Conservation (phyloP, 1,139 yeast species). For the Pichia cactophila region DNA sequence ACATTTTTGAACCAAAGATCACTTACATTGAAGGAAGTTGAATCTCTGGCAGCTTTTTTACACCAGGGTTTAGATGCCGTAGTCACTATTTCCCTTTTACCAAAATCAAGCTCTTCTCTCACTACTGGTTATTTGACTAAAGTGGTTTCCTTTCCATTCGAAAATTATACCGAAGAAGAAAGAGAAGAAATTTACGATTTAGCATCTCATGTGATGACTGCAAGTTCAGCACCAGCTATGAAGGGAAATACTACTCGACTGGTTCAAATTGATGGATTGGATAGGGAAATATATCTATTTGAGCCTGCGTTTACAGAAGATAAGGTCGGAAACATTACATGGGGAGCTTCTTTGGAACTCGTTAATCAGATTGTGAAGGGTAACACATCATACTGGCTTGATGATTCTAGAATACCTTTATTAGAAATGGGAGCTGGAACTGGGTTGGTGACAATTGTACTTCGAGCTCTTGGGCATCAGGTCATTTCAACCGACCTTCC, state of each 20-base stretch:
- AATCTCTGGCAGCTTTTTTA: conserved; percentile 1
- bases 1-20: conserved; percentile 1
- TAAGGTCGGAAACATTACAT: conserved; percentile 83
- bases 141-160: conserved; percentile 49
- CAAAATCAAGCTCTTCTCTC: conserved; percentile 19
- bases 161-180: conserved; percentile 37
- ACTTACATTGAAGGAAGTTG: neutral
- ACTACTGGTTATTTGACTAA: conserved; percentile 58
- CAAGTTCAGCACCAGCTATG: conserved; percentile 82
- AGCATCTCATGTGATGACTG: conserved; percentile 65
- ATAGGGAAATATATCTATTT: conserved; percentile 36
- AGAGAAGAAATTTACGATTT: conserved; percentile 41
- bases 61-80: conserved; percentile 1
- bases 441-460: conserved; percentile 75
- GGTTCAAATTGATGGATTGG: conserved; percentile 17
- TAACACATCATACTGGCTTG: conserved; percentile 21
- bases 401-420: conserved; percentile 33
- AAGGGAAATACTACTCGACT: conserved; percentile 53
- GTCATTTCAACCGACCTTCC: conserved; percentile 70
- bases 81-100: conserved; percentile 9
- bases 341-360: conserved; percentile 85
- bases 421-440: conserved; percentile 93
- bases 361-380: conserved; percentile 42
- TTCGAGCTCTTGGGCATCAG: conserved; percentile 41
- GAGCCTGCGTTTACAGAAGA: conserved; percentile 89